Evolutionary conservation across 805 yeast species (phyloP).

Genomic region (Candida caryicola): DNA sequence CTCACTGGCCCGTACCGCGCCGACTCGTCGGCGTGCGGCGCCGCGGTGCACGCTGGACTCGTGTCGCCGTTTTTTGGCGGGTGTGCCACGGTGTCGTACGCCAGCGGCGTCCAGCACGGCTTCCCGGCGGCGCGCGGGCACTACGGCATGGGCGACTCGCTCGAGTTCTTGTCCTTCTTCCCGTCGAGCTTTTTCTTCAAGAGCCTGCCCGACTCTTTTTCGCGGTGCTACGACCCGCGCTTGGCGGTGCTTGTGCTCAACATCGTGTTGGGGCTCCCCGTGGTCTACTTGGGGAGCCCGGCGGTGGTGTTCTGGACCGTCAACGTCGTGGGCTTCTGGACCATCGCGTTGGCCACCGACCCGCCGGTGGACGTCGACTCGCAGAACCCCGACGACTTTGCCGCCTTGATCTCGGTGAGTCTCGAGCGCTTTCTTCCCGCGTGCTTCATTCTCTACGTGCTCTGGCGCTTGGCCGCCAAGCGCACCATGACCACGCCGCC

Average conservation of each 20-base stretch:
- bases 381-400: constrained; percentile 48
- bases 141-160: constrained; percentile 51
- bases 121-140: constrained; percentile 52
- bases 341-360: constrained; percentile 69
- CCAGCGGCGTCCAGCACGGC: constrained; percentile 45
- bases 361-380: constrained; percentile 69
- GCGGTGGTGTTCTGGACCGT: constrained; percentile 53
- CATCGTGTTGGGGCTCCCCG: constrained; percentile 58
- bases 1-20: constrained; percentile 71
- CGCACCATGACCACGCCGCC: constrained; percentile 40
- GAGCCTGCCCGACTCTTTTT: constrained; percentile 23
- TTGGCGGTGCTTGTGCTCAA: constrained; percentile 54
- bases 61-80: constrained; percentile 77
- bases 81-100: constrained; percentile 60
- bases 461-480: constrained; percentile 59
- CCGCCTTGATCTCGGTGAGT: constrained; percentile 65
- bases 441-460: constrained; percentile 63
- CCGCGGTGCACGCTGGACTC: constrained; percentile 84
- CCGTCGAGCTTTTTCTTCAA: constrained; percentile 70
- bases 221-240: constrained; percentile 72
- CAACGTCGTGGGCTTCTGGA: constrained; percentile 76
- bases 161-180: constrained; percentile 67
- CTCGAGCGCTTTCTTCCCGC: constrained; percentile 74
- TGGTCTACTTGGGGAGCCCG: constrained; percentile 51
- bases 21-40: constrained; percentile 86